Evolutionary conservation across 1,284 basidiomycete genomes (phyloP), one percentile per base, ranked within the genome.

Genomic region (Nidula niveotomentosa): DNA sequence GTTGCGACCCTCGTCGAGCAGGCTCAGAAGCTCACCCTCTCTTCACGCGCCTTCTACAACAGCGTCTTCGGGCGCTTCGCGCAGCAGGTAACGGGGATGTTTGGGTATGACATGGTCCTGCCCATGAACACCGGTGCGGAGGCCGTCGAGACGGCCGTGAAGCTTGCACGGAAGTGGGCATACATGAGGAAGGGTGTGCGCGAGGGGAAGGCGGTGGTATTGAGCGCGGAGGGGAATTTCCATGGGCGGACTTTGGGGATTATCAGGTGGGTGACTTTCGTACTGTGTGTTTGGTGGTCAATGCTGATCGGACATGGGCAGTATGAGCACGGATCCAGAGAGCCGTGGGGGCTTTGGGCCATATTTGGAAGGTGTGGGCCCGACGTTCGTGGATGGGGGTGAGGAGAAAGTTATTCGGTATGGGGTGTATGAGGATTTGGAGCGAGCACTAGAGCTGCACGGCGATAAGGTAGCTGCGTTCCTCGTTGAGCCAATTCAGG

Each of bases 91-190:
- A 96, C 92, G 10, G 75, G 85, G 62, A 82, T 93, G 73, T 94
- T 96, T 65, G 89, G 88, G 12, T 96, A 92, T 68, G 93, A 94
- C 58, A 96, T 96, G 88, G 94, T 98, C 8, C 81, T 99, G n/a
- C 96, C 96, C 18, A 98, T 99, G 95, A 99, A 99, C 81, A 99
- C 96, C 0, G 96, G 96, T 46, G 96, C 95, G 1, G 96, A 99
- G 69, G 96, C 96, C 7, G 96, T 99, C 57, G 96, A 99, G 77
- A 97, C 95, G 0, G 77, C 80, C 15, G 64, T 91, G 60, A 93
- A 94, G 79, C 80, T 97, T 18, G 87, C 94, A 0, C 78, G 94
- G 62, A 96, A 96, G 76, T 97, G 95, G 94, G 94, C 85, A 55
- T 96, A 96, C 73, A 79, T 81, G 77, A 85, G 87, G 76, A 98